Percentiles rank a stretch among this genome's conserved stretches.
phyloP scores from a whole-genome alignment of 257 asterid species.

The Solanum arcanum region DNA sequence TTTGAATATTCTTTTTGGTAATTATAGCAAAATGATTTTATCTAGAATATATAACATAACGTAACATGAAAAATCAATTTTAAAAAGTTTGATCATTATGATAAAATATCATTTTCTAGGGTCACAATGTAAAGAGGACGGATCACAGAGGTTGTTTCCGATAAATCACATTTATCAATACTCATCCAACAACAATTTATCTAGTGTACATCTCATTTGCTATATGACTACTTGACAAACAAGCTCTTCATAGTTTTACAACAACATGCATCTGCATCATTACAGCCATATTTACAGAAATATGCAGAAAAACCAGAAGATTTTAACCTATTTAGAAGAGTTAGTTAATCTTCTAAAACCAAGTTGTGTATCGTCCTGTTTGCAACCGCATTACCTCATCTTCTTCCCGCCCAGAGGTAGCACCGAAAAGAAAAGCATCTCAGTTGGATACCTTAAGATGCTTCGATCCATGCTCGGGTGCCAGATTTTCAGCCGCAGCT shows the following conservation, averaged over 20 bases:
- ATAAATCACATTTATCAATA: background rate
- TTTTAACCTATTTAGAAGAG: background rate
- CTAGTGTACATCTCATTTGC: background rate
- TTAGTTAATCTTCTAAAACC: background rate
- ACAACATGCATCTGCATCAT: background rate
- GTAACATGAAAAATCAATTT: background rate
- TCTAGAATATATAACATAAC: background rate
- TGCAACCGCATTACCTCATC: background rate
- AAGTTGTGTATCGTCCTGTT: background rate
- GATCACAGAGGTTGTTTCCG: background rate
- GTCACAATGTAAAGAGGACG: background rate
- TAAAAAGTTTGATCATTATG: background rate
- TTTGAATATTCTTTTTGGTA: background rate
- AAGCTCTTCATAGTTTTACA: background rate
- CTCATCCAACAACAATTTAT: background rate
- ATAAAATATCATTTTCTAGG: background rate
- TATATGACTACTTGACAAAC: background rate
- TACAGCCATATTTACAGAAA: background rate
- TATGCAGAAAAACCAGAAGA: background rate
- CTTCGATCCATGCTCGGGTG: conserved; percentile 21
- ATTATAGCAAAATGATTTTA: background rate
- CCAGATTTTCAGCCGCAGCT: conserved; percentile 30
- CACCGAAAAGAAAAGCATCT: background rate
- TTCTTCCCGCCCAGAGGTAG: background rate
- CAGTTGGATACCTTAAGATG: conserved; percentile 16